Evolutionary conservation across 305 asterid species (phyloP), one percentile per base, ranked within the genome.

Genomic region (Rubia peregrina): DNA sequence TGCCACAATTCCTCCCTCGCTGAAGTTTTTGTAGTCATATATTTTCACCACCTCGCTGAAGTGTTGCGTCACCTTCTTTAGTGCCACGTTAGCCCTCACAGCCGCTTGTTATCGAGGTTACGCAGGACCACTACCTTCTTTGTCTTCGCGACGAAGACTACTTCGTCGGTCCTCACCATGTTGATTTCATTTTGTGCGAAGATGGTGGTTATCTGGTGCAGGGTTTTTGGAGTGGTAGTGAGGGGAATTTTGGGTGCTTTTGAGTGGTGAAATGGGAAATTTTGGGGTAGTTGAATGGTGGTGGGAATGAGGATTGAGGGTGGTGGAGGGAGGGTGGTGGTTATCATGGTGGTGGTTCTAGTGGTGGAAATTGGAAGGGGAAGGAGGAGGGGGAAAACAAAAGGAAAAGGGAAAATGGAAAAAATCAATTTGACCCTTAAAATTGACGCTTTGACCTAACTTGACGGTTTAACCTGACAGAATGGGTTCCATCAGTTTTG

Each of bases 21-120:
- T 97, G 56, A 86, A 96, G 72, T 92, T 92, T 0, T 96, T 96
- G 68, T 90, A 92, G 1, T 97, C 97, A 0, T 96, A 84, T 19
- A 92, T 81, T 24, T 92, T 96, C 17, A 87, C 82, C n/a, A 92
- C 84, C n/a, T 87, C 90, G 7, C 96, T 97, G 76, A 92, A 92
- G 36, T 71, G 81, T 81, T 82, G 83, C 8, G 96, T 97, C 61
- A 92, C 67, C 33, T 73, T 74, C 81, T 88, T 88, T 2, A 90
- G 82, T 2, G 95, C 89, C 65, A 80, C 24, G 98, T 97, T 71
- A 95, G 95, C 5, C 95, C 95, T 1, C 92, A 88, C 61, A 97
- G 97, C 70, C 97, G 98, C 79, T 92, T 92, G 90, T 92, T 92
- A 83, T 92, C 98, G 17, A 92, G 65, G 74, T 92, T 97, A 97